Conservation (phyloP, 257 asterid species). For the Dorcoceras hygrometricum region DNA sequence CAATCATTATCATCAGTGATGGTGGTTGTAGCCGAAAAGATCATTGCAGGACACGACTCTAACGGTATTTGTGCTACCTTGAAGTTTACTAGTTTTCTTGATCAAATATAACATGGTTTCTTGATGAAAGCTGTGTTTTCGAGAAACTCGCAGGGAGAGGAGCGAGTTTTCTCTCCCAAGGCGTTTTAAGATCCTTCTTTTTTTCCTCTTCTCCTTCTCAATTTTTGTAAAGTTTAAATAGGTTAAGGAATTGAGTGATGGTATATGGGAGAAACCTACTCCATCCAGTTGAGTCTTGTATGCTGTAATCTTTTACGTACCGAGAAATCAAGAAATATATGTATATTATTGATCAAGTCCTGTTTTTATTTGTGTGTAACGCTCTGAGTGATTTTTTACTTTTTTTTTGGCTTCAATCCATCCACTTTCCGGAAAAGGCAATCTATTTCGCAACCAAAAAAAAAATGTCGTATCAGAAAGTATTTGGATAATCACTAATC, state of each 20-base stretch:
- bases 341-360: slow-evolving; percentile 27
- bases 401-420: no score
- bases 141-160: slow-evolving; percentile 33
- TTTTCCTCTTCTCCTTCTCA: slow-evolving; percentile 3
- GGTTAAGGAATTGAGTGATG: slow-evolving; percentile 42
- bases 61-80: slow-evolving; percentile 17
- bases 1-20: slow-evolving; percentile 4
- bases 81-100: slow-evolving; percentile 26
- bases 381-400: not conserved
- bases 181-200: slow-evolving; percentile 13
- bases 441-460: no score
- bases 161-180: slow-evolving; percentile 27
- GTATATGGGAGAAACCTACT: slow-evolving; percentile 44
- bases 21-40: slow-evolving; percentile 15
- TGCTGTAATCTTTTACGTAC: slow-evolving; percentile 31
- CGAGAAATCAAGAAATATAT: slow-evolving; percentile 34
- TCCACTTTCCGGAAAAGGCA: no score
- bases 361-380: not conserved
- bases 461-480: not conserved
- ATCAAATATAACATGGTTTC: slow-evolving; percentile 21
- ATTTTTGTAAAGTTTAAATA: slow-evolving; percentile 48
- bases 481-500: not conserved
- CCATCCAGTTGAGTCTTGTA: slow-evolving; percentile 49
- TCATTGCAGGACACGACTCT: not conserved
- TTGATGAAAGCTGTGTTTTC: slow-evolving; percentile 35